Evolutionary conservation across 2,329 filamentous ascomycete species (phyloP), one percentile per base, ranked within the genome.

Genomic region (Aspergillus melleus): DNA sequence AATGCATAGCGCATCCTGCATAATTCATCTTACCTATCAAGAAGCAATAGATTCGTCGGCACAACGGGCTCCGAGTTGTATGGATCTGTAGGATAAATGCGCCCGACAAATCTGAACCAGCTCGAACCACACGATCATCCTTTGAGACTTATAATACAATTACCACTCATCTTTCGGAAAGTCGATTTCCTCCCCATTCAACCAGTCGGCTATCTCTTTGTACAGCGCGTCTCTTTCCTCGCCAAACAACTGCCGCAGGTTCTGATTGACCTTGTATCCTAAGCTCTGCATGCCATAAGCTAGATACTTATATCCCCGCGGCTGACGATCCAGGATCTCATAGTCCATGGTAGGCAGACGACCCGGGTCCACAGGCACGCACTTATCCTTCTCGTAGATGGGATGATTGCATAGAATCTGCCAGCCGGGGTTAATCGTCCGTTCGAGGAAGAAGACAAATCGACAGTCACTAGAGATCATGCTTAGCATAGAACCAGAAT

Each of bases 341-440:
- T 52, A 49, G 12, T 57, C 55, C 14, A 57, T 52, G 5, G 10
- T 52, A 14, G 49, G 55, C 1, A 32, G 30, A 4, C 49, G 49
- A 30, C 32, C 30, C 10, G 36, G 24, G 19, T 57, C 47, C 22
- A 57, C 55, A 5, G 55, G 49, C 16, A 57, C 49, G 10, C 19
- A 11, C 32, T 57, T 57, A 12, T 57, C 55, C 49, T 52, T 52
- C 11, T 52, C 49, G 24, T 57, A 57, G 9, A 57, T 57, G 5
- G 55, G 49, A 39, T 47, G 55, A 22, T 57, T 57, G 36, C 55
- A 57, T 9, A 57, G 14, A 14, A 57, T 57, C 20, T 57, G 39
- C 49, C 55, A 52, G 14, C 55, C 55, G 3, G 32, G 11, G 6
- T 3, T 49, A n/a, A 2, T 30, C 16, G 10, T 57, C n/a, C 52